phyloP scores from a whole-genome alignment of 2,329 filamentous ascomycete species.

The Epichloe elymi region DNA sequence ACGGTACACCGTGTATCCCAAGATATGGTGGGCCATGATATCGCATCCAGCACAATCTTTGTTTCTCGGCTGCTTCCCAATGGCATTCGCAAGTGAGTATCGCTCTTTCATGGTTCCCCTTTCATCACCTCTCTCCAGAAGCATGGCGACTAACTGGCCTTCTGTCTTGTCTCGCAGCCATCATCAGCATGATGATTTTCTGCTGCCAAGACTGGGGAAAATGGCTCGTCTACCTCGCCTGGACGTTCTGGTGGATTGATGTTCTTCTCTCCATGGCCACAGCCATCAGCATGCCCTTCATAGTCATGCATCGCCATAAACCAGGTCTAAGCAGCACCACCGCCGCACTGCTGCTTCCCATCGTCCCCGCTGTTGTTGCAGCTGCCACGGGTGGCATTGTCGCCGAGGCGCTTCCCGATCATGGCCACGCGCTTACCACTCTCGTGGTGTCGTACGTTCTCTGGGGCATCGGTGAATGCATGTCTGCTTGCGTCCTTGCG shows the following conservation, averaged over 20 bases:
- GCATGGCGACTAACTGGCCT: not conserved
- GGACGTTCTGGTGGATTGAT: constrained; percentile 47
- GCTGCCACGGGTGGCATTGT: constrained; percentile 51
- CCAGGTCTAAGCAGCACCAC: constrained; percentile 45
- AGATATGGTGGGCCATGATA: constrained; percentile 54
- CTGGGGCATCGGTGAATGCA: constrained; percentile 48
- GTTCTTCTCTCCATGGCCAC: constrained; percentile 36
- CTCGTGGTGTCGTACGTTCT: constrained; percentile 53
- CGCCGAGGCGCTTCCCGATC: constrained; percentile 43
- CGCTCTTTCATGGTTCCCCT: not conserved
- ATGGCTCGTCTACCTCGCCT: constrained; percentile 41
- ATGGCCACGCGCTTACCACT: constrained; percentile 43
- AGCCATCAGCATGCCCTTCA: constrained; percentile 42
- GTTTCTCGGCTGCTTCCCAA: constrained; percentile 56
- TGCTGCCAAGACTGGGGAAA: constrained; percentile 50
- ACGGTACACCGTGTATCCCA: constrained; percentile 52
- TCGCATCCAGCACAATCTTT: constrained; percentile 52
- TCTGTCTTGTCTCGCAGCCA: constrained; percentile 20
- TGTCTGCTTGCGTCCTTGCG: constrained; percentile 49
- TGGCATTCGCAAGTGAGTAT: constrained; percentile 45
- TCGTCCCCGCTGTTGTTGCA: constrained; percentile 53
- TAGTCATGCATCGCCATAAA: constrained; percentile 35
- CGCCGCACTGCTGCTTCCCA: constrained; percentile 51
- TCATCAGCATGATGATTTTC: constrained; percentile 51
- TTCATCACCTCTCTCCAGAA: not conserved